Base-by-base conservation (phyloP, 169 alveolate genomes). In the Plasmodium blacklocki region DNA sequence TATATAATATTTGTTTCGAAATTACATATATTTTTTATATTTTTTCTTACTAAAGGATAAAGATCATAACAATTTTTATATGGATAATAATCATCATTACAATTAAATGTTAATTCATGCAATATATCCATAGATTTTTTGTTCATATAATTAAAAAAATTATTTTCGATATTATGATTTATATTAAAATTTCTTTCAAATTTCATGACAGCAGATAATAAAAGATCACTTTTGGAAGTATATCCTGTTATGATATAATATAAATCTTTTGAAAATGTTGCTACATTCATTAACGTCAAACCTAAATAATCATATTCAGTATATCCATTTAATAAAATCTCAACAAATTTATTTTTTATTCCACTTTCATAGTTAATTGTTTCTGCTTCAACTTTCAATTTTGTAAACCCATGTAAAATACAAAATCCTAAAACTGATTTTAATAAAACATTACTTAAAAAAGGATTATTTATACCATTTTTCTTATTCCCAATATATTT, bases 51-150 rank as follows among this genome's bases (percentile, higher is more conserved):
- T 5, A 59, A 23, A 7, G 83, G 83, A 12, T 72, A 72, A 15
- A 72, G 47, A 59, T 72, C 83, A 72, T 72, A 72, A 49, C 83
- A 72, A 72, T 72, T 72, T 72, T 72, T 72, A 72, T 72, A 72
- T 15, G 83, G 83, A 47, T 72, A 72, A 72, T 72, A 72, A 49
- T 72, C 47, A 11, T 72, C 68, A 12, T 49, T 59, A 72, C 83
- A 72, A 72, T 18, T 50, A 21, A 72, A 50, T 5, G 66, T 18
- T 49, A 72, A 72, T 3, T 72, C 23, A 15, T 72, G 66, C 7
- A 72, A 59, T 66, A 72, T 49, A 49, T 72, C 23, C 21, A 29
- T 72, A 47, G 50, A 39, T 15, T 7, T 19, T 50, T 19, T 72
- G 6, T 72, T 72, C 66, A 72, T 32, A 59, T 72, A 72, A 49